phyloP scores from a whole-genome alignment of 1,284 basidiomycete genomes.

The Naganishia albida region DNA sequence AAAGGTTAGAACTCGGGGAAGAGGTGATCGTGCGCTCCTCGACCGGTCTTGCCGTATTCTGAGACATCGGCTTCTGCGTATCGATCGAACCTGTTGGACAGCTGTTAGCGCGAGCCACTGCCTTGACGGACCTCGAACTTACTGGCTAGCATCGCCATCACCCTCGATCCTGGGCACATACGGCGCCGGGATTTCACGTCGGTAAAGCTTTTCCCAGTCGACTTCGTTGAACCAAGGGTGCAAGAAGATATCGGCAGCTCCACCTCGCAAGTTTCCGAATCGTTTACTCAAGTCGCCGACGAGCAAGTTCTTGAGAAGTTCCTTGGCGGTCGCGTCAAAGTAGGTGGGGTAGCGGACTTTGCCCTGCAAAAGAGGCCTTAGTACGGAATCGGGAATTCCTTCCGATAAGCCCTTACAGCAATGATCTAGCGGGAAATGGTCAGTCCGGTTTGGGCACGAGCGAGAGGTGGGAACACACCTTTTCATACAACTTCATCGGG shows the following conservation, averaged over 20 bases:
- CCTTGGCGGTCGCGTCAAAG: slow-evolving; percentile 79
- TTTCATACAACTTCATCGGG: slow-evolving; percentile 83
- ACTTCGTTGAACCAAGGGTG: slow-evolving; percentile 98
- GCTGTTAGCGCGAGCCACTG: not conserved
- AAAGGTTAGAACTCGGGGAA: slow-evolving; percentile 51
- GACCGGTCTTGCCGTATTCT: slow-evolving; percentile 54
- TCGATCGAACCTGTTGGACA: slow-evolving; percentile 51
- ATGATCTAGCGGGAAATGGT: slow-evolving; percentile 46
- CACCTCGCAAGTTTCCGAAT: slow-evolving; percentile 87
- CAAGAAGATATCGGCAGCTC: slow-evolving; percentile 91
- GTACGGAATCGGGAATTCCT: too few species aligned
- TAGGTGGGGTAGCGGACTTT: slow-evolving; percentile 85
- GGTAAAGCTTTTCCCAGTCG: slow-evolving; percentile 82
- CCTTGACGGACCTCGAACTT: slow-evolving; percentile 52
- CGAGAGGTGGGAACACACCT: slow-evolving; percentile 64
- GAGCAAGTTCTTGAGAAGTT: slow-evolving; percentile 86
- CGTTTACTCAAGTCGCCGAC: slow-evolving; percentile 87
- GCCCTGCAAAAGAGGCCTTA: slow-evolving; percentile 65
- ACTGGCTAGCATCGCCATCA: slow-evolving; percentile 90
- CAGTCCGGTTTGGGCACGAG: slow-evolving; percentile 15
- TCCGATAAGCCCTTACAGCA: slow-evolving; percentile 35
- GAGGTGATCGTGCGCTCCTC: slow-evolving; percentile 53
- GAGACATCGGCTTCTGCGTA: slow-evolving; percentile 55
- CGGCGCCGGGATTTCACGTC: slow-evolving; percentile 90
- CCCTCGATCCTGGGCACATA: slow-evolving; percentile 84